These are phyloP conservation scores for Calonectria ilicicola DNA, from an alignment of 2,329 filamentous ascomycete species.

Conservation along the genomic window DNA sequence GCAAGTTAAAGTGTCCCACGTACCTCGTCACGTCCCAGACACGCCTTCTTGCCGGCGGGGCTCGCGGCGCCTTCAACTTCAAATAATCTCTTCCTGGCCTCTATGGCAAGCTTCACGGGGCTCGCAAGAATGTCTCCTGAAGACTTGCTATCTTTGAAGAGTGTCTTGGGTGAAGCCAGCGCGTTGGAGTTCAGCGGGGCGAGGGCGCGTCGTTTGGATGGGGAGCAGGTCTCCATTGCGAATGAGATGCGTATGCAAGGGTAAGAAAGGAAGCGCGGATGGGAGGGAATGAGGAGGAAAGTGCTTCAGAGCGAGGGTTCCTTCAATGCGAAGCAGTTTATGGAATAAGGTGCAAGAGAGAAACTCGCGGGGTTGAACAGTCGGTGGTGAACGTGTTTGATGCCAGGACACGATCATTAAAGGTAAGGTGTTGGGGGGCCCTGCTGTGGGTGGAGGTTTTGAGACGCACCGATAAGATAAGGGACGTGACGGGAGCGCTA, in stretches of 20 bases:
- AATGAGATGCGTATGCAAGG: neutral
- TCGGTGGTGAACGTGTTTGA: slow-evolving; percentile 14
- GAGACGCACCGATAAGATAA: slow-evolving; percentile 27
- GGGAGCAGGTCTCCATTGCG: slow-evolving; percentile 49
- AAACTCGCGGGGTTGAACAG: neutral
- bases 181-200: slow-evolving; percentile 61
- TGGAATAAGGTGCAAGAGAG: neutral
- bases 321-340: neutral
- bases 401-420: slow-evolving; percentile 23
- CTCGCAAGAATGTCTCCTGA: slow-evolving; percentile 33
- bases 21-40: slow-evolving; percentile 48
- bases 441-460: slow-evolving; percentile 18
- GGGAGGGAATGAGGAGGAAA: neutral
- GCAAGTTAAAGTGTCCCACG: slow-evolving; percentile 16
- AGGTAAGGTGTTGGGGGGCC: slow-evolving; percentile 22
- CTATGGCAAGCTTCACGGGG: slow-evolving; percentile 38
- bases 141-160: slow-evolving; percentile 31
- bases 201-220: slow-evolving; percentile 62
- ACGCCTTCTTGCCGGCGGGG: slow-evolving; percentile 48
- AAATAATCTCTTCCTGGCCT: slow-evolving; percentile 45
- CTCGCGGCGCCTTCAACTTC: slow-evolving; percentile 37
- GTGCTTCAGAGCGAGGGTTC: neutral
- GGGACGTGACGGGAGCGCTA: neutral
- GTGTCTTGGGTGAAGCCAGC: slow-evolving; percentile 45
- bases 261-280: neutral